Evolutionary conservation across 140 eudicot species (phyloP), one percentile per base, ranked within the genome.

Genomic region (Senecio squalidus): DNA sequence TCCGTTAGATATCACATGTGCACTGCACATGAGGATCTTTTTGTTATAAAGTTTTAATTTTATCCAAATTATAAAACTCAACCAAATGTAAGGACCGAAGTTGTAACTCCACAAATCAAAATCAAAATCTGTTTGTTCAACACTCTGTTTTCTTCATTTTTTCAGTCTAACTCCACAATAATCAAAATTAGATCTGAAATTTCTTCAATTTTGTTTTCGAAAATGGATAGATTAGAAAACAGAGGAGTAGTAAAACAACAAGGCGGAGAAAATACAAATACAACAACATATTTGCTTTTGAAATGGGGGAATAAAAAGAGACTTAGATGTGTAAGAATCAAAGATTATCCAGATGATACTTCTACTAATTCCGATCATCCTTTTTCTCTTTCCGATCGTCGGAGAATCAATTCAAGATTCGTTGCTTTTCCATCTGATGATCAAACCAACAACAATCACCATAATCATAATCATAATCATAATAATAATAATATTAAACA

Each of bases 301-400:
- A 74, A 70, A 76, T 83, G 92, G 92, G 84, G 92, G 0, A 78
- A 54, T 40, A 67, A 73, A 21, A 80, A 79, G 66, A 69, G 84
- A 25, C 81, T 79, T 0, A 72, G 90, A 64, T 78, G 86, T 64
- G 78, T 71, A 21, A 72, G 83, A 69, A 71, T 76, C 6, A 70
- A 70, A 69, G 74, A 71, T 36, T n/a, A 36, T 27, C 51, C 57
- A 9, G 24, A 49, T 5, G 68, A 64, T 25, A 43, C 72, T 4
- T 72, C 83, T 0, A 52, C 58, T 30, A 49, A 36, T 15, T 36
- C 33, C 16, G 62, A 40, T n/a, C n/a, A n/a, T n/a, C n/a, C n/a
- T n/a, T n/a, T n/a, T n/a, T n/a, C n/a, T n/a, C n/a, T n/a, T 6
- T 72, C 47, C 58, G 73, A 65, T 31, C 77, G 69, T 61, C 66